phyloP scores from a whole-genome alignment of 257 asterid genomes.

The Solanum medicagineum region DNA sequence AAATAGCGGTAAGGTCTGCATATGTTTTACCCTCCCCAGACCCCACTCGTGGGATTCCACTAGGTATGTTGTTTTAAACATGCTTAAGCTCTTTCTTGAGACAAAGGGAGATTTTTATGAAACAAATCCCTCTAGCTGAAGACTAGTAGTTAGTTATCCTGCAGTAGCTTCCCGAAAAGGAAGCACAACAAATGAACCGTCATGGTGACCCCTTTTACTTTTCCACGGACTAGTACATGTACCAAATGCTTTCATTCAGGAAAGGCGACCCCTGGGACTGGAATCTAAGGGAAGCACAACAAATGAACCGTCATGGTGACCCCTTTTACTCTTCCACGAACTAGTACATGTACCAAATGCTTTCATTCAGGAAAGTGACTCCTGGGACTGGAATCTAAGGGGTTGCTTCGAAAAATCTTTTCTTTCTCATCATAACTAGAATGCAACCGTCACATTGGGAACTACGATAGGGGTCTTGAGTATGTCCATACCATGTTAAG shows the following conservation, averaged over 20 bases:
- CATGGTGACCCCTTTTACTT: neutral
- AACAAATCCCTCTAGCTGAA: neutral
- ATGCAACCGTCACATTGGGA: neutral
- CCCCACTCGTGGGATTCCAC: too few relatives aligned
- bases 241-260: neutral
- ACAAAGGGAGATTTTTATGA: neutral
- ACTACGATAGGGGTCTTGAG: neutral
- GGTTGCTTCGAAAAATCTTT: neutral
- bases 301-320: neutral
- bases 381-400: fast-evolving
- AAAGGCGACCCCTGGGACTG: neutral
- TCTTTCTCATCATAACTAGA: neutral
- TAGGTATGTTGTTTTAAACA: neutral
- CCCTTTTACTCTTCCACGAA: neutral
- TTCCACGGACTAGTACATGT: neutral
- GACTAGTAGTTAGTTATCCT: neutral
- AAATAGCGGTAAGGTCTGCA: too few relatives aligned
- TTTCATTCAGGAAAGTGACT: neutral
- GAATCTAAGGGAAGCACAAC: neutral
- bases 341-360: neutral
- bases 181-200: neutral
- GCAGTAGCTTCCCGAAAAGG: neutral
- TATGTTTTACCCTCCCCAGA: too few relatives aligned
- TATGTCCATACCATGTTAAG: neutral
- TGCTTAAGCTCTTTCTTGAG: neutral